Conservation (phyloP, 2,329 filamentous ascomycete species). For the Coniochaeta sp. region DNA sequence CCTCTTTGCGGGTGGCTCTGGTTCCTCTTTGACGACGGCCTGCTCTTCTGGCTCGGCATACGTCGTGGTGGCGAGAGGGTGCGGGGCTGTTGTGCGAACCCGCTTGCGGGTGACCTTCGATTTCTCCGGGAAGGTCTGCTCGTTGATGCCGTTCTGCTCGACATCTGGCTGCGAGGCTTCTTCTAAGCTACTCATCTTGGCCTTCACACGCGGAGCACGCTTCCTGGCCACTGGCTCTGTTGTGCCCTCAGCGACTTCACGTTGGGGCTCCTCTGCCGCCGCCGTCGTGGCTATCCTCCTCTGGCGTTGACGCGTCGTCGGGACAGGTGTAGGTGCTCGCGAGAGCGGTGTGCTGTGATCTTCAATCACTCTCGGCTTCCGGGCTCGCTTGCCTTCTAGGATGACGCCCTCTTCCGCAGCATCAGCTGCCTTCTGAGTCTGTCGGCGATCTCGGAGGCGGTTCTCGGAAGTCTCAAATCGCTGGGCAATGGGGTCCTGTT, state of each 20-base stretch:
- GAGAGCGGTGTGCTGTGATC: constrained; percentile 43
- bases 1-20: constrained; percentile 11
- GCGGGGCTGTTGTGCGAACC: constrained; percentile 11
- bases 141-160: constrained; percentile 1
- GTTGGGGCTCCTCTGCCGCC: neutral
- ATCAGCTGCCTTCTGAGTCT: constrained; percentile 52
- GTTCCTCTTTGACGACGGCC: constrained; percentile 9
- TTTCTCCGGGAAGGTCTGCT: constrained; percentile 5
- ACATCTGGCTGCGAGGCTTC: neutral
- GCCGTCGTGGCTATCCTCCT: constrained; percentile 5
- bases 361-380: constrained; percentile 45
- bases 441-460: constrained; percentile 48
- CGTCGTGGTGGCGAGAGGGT: neutral
- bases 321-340: constrained; percentile 42
- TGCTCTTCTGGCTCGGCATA: constrained; percentile 2
- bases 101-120: constrained; percentile 17
- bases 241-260: neutral
- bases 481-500: constrained; percentile 51
- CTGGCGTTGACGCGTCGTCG: constrained; percentile 16
- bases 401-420: constrained; percentile 34
- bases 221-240: neutral
- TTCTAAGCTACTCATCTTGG: neutral
- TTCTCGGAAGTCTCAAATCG: constrained; percentile 47
- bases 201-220: neutral
- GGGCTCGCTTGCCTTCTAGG: constrained; percentile 44